Conservation (phyloP, 2,329 filamentous ascomycete species). For the Cryphonectria naterciae region DNA sequence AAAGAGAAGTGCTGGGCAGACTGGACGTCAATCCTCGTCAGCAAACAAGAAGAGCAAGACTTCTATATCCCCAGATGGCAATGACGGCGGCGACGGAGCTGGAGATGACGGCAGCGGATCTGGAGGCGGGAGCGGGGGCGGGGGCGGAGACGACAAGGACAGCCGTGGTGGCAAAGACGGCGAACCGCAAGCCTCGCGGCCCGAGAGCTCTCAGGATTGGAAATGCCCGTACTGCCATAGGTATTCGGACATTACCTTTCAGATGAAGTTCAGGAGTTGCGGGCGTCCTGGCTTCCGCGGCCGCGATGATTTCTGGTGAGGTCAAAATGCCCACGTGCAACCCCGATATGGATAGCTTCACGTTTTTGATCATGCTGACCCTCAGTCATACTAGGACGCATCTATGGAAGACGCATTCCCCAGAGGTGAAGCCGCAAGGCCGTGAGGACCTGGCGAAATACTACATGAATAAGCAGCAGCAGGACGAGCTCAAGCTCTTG, state of each 20-base stretch:
- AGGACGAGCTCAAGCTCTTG: not conserved
- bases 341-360: not conserved
- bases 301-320: not conserved
- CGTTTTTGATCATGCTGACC: not conserved
- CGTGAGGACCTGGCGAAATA: not conserved
- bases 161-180: not conserved
- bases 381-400: not conserved
- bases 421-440: not conserved
- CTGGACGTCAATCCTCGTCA: not conserved
- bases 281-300: not conserved
- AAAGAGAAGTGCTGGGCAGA: not conserved
- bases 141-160: no score
- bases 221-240: not conserved
- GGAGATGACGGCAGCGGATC: not conserved
- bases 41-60: conserved; percentile 2
- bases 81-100: not conserved
- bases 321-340: not conserved
- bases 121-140: not conserved
- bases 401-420: not conserved
- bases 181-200: not conserved
- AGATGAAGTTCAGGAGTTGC: not conserved
- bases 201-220: not conserved
- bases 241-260: not conserved
- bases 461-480: not conserved
- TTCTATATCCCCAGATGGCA: not conserved